These are phyloP conservation scores for Ramaria sp. DNA, from an alignment of 768 basidiomycete species.

Conservation along the genomic window DNA sequence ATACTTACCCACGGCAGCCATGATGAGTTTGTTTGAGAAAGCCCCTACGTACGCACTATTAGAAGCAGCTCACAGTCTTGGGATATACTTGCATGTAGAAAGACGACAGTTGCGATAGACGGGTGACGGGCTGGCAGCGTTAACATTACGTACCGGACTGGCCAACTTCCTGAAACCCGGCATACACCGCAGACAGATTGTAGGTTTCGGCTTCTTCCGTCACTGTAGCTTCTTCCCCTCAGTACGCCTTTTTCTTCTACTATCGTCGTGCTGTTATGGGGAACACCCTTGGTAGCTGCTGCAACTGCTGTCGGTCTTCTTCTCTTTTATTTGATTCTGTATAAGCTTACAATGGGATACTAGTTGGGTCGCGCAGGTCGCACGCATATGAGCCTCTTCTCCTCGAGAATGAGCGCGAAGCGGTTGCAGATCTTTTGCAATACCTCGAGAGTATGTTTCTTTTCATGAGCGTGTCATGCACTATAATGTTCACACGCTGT, in stretches of 20 bases:
- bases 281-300: conserved; percentile 60
- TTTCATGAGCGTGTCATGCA: neutral
- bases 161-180: no score
- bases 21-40: conserved; percentile 28
- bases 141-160: neutral
- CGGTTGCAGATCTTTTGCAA: conserved; percentile 93
- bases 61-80: neutral
- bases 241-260: neutral
- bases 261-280: conserved; percentile 39
- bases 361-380: conserved; percentile 75
- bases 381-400: conserved; percentile 82
- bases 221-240: neutral
- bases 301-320: conserved; percentile 69
- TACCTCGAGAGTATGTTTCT: conserved; percentile 84
- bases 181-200: no score
- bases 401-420: conserved; percentile 90
- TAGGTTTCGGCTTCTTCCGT: neutral
- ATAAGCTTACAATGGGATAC: conserved; percentile 7
- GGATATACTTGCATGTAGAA: conserved; percentile 18
- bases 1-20: conserved; percentile 27
- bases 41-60: conserved; percentile 21
- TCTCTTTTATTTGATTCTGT: conserved; percentile 7
- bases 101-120: conserved; percentile 18
- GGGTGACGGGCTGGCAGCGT: neutral
- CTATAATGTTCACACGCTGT: conserved; percentile 1